Evolutionary conservation across 768 basidiomycete genomes (phyloP).

Genomic region (Sporobolomyces roseus): DNA sequence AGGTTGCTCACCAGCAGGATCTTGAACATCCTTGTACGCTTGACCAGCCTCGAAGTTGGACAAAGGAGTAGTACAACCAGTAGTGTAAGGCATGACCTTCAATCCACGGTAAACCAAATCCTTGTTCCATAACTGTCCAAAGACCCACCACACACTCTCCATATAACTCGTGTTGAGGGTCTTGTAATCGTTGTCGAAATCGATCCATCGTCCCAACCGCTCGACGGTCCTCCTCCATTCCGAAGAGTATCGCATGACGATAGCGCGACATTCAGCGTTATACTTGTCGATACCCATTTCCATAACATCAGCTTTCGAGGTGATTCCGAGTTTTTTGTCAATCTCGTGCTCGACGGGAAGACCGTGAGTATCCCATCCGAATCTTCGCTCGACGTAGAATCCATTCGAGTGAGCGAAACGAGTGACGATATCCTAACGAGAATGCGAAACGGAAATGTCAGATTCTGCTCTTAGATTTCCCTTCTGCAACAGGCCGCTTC

Average conservation of each 20-base stretch:
- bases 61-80: constrained; percentile 88
- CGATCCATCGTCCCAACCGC: constrained; percentile 99
- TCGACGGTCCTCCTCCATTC: constrained; percentile 96
- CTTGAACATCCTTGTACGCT: constrained; percentile 86
- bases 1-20: constrained; percentile 69
- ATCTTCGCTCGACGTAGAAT: constrained; percentile 83
- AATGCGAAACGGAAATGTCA: neutral
- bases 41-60: constrained; percentile 96
- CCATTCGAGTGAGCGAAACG: constrained; percentile 91
- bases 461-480: too few relatives aligned
- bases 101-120: constrained; percentile 87
- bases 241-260: constrained; percentile 92
- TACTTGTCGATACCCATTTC: constrained; percentile 94
- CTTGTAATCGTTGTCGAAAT: constrained; percentile 99
- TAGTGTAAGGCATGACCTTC: constrained; percentile 96
- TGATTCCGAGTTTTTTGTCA: constrained; percentile 91
- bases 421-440: constrained; percentile 86
- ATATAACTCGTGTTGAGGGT: constrained; percentile 88
- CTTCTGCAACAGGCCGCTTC: too few relatives aligned
- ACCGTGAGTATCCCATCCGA: constrained; percentile 99
- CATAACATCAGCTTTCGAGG: constrained; percentile 86
- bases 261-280: constrained; percentile 91
- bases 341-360: constrained; percentile 99
- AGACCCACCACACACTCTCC: constrained; percentile 99
- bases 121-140: constrained; percentile 87